Conservation (phyloP, 495 filamentous ascomycete species). For the Hamigera avellanea region DNA sequence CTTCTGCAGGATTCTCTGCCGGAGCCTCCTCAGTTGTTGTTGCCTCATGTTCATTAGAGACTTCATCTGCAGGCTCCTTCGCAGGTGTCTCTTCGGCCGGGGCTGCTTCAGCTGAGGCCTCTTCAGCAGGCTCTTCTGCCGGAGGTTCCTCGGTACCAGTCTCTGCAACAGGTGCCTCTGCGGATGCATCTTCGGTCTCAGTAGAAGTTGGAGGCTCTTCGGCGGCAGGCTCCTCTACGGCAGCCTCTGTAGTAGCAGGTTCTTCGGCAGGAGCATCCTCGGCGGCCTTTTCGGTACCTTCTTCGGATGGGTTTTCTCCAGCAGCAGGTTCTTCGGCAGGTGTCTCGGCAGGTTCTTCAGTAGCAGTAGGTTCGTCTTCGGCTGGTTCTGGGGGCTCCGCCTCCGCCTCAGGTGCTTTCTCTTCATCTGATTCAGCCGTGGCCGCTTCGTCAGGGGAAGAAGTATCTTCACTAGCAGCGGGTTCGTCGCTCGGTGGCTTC, state of each 20-base stretch:
- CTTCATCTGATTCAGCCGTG: constrained; percentile 3
- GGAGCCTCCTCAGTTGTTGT: constrained; percentile 2
- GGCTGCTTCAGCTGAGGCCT: constrained; percentile 7
- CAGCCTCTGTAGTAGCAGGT: background rate
- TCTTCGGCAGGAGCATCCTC: constrained; percentile 7
- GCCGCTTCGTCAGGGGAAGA: constrained; percentile 6
- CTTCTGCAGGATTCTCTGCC: constrained; percentile 3
- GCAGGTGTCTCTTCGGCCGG: constrained; percentile 4
- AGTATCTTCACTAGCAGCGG: background rate
- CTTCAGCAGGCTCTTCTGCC: constrained; percentile 3
- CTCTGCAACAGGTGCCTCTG: background rate
- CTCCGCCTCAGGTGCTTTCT: constrained; percentile 2
- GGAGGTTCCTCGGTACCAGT: constrained; percentile 1
- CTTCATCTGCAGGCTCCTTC: constrained; percentile 4
- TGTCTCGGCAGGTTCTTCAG: constrained; percentile 6
- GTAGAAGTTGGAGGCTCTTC: background rate
- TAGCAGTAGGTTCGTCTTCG: background rate
- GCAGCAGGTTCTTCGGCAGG: background rate
- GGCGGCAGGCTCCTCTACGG: background rate
- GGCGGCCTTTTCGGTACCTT: constrained; percentile 3
- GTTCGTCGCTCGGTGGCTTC: background rate
- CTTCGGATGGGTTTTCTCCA: background rate
- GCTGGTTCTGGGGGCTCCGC: constrained; percentile 1
- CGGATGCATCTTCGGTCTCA: constrained; percentile 3
- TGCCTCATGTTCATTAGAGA: background rate